phyloP scores from a whole-genome alignment of 768 basidiomycete genomes.

The Melanogaster broomeanus region DNA sequence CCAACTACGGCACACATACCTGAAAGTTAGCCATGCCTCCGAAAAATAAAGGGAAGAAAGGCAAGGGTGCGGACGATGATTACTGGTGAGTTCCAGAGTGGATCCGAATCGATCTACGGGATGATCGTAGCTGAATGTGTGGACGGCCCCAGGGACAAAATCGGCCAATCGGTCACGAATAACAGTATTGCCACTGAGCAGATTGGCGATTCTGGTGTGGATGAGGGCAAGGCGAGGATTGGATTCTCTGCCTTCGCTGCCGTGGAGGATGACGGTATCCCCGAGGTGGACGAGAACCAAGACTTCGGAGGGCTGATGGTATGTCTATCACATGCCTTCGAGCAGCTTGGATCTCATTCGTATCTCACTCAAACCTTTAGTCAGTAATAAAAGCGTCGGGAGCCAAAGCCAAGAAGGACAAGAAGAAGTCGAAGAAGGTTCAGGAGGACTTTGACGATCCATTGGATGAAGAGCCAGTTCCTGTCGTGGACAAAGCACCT shows the following conservation, averaged over 20 bases:
- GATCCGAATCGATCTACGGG: slow-evolving; percentile 10
- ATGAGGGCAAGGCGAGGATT: slow-evolving; percentile 34
- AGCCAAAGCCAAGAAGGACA: slow-evolving; percentile 54
- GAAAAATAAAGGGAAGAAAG: slow-evolving; percentile 85
- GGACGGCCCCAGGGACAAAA: slow-evolving; percentile 54
- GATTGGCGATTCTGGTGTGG: slow-evolving; percentile 44
- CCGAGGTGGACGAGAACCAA: slow-evolving; percentile 56
- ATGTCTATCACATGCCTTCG: slow-evolving; percentile 20
- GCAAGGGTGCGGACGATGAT: slow-evolving; percentile 74
- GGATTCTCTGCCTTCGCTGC: slow-evolving; percentile 56
- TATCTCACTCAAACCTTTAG: slow-evolving; percentile 35
- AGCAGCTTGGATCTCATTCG: neutral
- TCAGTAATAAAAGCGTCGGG: slow-evolving; percentile 62
- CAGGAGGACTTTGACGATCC: slow-evolving; percentile 34
- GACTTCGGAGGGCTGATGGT: slow-evolving; percentile 82
- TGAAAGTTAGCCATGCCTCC: slow-evolving; percentile 39
- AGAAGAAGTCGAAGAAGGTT: slow-evolving; percentile 46
- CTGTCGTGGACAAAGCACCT: slow-evolving; percentile 38
- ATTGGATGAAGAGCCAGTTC: slow-evolving; percentile 24
- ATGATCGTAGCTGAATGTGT: slow-evolving; percentile 17
- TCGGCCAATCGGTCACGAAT: slow-evolving; percentile 56
- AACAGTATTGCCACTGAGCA: slow-evolving; percentile 34
- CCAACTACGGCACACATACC: neutral
- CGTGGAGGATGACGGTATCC: slow-evolving; percentile 43
- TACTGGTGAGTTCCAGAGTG: slow-evolving; percentile 75